Evolutionary conservation across 305 asterid species (phyloP).

Genomic region (Fraxinus dipetala): DNA sequence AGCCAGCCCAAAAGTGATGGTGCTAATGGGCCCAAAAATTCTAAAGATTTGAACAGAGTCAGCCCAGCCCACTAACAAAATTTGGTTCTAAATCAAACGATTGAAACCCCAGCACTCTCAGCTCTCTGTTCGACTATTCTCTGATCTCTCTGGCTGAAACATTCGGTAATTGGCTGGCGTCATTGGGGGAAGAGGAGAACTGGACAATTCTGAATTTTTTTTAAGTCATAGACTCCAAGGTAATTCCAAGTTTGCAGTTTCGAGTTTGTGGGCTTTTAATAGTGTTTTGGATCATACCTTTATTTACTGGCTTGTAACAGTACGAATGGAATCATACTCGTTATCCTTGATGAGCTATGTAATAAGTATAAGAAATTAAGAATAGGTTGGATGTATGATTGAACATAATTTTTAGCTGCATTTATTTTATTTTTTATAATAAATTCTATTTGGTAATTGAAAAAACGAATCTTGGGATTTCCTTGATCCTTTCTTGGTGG

Average conservation of each 20-base stretch:
- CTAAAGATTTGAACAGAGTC: neutral
- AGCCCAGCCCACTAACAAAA: neutral
- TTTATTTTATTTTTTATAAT: too few relatives aligned
- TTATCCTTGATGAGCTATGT: neutral
- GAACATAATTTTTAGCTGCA: neutral
- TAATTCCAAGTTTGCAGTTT: neutral
- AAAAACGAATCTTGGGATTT: slow-evolving; percentile 55
- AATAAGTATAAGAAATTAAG: neutral
- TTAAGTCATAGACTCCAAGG: neutral
- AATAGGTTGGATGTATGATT: neutral
- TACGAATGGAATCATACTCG: neutral
- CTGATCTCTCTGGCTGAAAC: neutral
- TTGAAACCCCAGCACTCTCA: neutral
- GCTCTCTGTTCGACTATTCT: neutral
- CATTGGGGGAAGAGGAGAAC: neutral
- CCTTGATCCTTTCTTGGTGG: slow-evolving; percentile 44
- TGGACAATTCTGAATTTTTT: neutral
- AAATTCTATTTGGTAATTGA: slow-evolving; percentile 37
- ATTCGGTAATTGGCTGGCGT: neutral
- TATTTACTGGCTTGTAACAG: neutral
- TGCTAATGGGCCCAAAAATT: neutral
- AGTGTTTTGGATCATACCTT: neutral
- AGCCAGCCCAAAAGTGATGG: neutral
- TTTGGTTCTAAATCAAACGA: neutral
- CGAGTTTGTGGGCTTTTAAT: neutral